Percentiles rank a stretch among this genome's conserved stretches.
phyloP scores from a whole-genome alignment of 2,329 filamentous ascomycete species.

The Claviceps quebecensis region DNA sequence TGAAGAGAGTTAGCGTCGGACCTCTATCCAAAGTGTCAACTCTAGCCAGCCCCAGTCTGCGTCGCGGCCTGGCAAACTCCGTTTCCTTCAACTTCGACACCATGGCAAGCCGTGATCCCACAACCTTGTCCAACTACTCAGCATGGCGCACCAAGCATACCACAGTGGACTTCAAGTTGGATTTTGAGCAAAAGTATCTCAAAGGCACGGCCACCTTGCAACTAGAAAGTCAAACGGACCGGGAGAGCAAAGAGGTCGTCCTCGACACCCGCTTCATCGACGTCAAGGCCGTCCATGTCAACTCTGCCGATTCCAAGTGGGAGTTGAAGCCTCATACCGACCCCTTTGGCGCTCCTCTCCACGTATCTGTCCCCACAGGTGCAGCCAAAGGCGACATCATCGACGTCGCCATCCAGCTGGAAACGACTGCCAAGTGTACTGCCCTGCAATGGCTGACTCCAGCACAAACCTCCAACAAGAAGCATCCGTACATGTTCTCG shows the following conservation, averaged over 20 bases:
- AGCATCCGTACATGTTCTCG: constrained; percentile 94
- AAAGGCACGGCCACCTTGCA: constrained; percentile 63
- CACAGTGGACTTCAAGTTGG: constrained; percentile 63
- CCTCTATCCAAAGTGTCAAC: background rate
- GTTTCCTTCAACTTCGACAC: constrained; percentile 11
- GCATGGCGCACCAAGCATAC: constrained; percentile 78
- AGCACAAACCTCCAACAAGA: constrained; percentile 87
- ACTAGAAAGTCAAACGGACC: constrained; percentile 63
- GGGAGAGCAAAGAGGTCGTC: constrained; percentile 60
- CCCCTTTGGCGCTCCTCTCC: constrained; percentile 61
- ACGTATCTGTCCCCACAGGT: constrained; percentile 44
- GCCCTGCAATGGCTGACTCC: constrained; percentile 92
- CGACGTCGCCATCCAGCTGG: constrained; percentile 50
- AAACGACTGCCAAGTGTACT: constrained; percentile 79
- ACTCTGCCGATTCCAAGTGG: constrained; percentile 51
- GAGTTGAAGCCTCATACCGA: constrained; percentile 54
- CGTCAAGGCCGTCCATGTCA: constrained; percentile 56
- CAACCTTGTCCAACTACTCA: constrained; percentile 84
- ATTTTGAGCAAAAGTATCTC: constrained; percentile 68
- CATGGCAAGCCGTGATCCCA: constrained; percentile 54
- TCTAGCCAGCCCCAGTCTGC: background rate
- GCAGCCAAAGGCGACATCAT: constrained; percentile 38
- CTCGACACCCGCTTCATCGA: constrained; percentile 80
- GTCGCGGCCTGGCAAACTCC: constrained; percentile 12
- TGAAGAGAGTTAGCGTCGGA: constrained; percentile 7